phyloP scores from a whole-genome alignment of 2,329 filamentous ascomycete genomes.

The Hypoxylon sp. region DNA sequence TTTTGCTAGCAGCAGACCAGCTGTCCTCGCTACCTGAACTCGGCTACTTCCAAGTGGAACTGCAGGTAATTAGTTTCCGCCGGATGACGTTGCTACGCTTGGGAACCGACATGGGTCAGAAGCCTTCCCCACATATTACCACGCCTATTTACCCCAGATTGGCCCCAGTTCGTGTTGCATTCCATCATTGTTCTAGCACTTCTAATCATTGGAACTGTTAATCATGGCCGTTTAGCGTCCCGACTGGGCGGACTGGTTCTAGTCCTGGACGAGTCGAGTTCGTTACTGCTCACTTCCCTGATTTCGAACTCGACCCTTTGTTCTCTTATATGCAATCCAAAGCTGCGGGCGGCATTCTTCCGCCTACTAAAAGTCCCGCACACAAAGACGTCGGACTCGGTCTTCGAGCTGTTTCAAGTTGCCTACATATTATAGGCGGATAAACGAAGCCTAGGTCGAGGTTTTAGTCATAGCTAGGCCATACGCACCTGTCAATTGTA shows the following conservation, averaged over 20 bases:
- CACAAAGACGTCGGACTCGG: conserved; percentile 7
- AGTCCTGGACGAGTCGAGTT: neutral
- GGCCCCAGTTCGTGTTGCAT: conserved; percentile 38
- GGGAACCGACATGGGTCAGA: conserved; percentile 22
- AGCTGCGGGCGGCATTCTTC: conserved; percentile 14
- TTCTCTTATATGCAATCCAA: conserved; percentile 2
- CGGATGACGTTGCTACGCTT: conserved; percentile 39
- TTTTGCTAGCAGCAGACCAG: conserved; percentile 24
- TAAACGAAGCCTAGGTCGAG: conserved; percentile 11
- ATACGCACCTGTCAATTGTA: neutral
- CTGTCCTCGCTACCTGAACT: conserved; percentile 18
- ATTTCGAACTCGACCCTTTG: conserved; percentile 6
- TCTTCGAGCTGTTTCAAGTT: neutral
- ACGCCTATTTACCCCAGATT: conserved; percentile 41
- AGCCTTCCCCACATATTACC: conserved; percentile 29
- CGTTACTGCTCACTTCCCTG: neutral
- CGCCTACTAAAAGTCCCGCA: conserved; percentile 18
- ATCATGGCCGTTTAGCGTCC: conserved; percentile 13
- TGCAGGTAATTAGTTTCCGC: conserved; percentile 19
- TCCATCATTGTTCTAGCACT: conserved; percentile 20
- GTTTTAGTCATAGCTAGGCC: conserved; percentile 1
- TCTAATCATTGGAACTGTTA: conserved; percentile 33
- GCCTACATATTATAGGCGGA: neutral
- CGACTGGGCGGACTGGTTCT: conserved; percentile 10
- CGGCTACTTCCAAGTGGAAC: conserved; percentile 24